Evolutionary conservation across 1,284 basidiomycete genomes (phyloP), one percentile per base, ranked within the genome.

Genomic region (Takashimella koratensis): DNA sequence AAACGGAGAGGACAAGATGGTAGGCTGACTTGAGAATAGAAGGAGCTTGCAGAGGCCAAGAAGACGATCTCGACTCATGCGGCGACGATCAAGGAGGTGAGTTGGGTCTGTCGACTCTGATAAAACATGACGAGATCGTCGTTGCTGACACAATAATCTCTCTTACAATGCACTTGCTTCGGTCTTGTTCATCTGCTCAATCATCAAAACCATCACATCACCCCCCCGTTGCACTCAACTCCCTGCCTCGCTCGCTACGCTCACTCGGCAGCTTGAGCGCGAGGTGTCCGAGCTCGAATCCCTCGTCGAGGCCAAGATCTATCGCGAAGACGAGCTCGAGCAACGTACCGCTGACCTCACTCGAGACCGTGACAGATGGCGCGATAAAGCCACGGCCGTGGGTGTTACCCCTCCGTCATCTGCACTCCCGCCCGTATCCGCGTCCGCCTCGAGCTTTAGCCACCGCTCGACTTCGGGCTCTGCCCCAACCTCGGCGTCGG

Each of bases 291-390:
- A 95, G 70, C 80, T 96, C 21, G 92, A 96, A 73, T 82, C 85
- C 53, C 79, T 96, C 43, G 85, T 95, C 36, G 92, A 96, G 74
- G 83, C 88, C 53, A 95, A 96, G 86, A 95, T 95, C 61, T 94
- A 94, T 73, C 85, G 86, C 49, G 91, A 96, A 83, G 92, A 93
- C 68, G 92, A 94, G 67, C 84, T 96, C 39, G 92, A 95, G 70
- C 85, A 85, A 64, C 88, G 92, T 66, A 76, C 94, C 40, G 84
- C 88, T 60, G 81, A 83, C 3, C 77, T 88, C 45, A 87, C 88
- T 63, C 62, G 65, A 22, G 65, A 71, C 42, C 50, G 65, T 43
- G 64, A 53, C 43, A 43, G 52, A 45, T 51, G 50, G 24, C 49
- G 57, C 19, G 51, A 49, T 42, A 52, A 49, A 24, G 42, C 40